Evolutionary conservation across 345 rosid species (phyloP), one percentile per base, ranked within the genome.

Genomic region (Aquilaria yunnanensis): DNA sequence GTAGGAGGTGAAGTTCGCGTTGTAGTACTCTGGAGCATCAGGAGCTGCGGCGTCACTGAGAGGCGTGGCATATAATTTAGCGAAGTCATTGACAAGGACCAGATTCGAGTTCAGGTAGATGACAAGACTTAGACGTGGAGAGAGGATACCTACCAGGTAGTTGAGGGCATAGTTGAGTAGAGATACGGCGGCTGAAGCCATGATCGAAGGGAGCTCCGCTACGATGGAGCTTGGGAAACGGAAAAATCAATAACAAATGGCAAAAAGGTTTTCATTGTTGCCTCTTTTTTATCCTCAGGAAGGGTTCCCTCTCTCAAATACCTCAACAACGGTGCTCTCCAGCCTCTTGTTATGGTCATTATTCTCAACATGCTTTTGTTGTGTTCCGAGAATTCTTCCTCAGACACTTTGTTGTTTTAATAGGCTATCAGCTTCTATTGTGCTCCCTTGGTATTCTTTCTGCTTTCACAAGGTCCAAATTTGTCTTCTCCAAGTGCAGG

Each of bases 31-130:
- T 0, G 96, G 96, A 0, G 96, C 96, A 0, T 90, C 96, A 6
- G 86, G 63, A 1, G 81, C 96, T 2, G 85, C 56, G 7, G 69
- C 51, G 60, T 56, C 48, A 0, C 81, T 79, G 0, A 89, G 81
- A 0, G 79, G 80, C 9, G 90, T 82, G 0, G 74, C 77, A 30
- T 82, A 82, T 32, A 89, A 88, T 57, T 84, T 89, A 11, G 83
- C 75, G 56, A 89, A 78, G 70, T 89, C 92, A 50, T 89, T 90
- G 51, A 89, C 90, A 33, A 89, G 85, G 69, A 89, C 77, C 23
- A 89, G 75, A 76, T 89, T 92, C 14, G 96, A 89, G 81, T 89
- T 92, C 0, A 89, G 77, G 85, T 89, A 89, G 2, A 89, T 88
- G 13, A 78, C 79, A 58, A 86, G 83, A 48, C 74, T 69, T 54